A percentile compares a stretch with the other conserved stretches of the same genome.
Conservation (phyloP, 208 protist species). For the Wallacemonas sp. region DNA sequence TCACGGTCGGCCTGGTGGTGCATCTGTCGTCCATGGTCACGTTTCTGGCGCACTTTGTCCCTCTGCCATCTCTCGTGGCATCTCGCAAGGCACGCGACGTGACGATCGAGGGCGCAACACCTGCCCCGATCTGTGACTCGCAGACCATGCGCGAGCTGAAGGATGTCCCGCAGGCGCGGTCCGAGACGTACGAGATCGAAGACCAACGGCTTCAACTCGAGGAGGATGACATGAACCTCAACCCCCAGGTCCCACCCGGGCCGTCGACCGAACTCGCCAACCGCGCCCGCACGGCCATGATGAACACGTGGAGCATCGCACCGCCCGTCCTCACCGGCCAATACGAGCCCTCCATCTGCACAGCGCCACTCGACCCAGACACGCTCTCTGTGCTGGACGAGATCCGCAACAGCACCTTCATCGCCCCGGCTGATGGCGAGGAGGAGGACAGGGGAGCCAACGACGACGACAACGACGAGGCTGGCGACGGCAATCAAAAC, state of each 20-base stretch:
- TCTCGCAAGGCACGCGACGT: slow-evolving; percentile 11
- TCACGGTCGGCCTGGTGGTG: slow-evolving; percentile 48
- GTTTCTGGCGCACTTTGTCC: slow-evolving; percentile 48
- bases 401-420: slow-evolving; percentile 14
- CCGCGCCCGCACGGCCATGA: slow-evolving; percentile 34
- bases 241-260: slow-evolving; percentile 15
- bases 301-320: slow-evolving; percentile 15
- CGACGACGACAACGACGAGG: slow-evolving; percentile 14
- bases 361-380: slow-evolving; percentile 21
- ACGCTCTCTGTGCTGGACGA: slow-evolving; percentile 3
- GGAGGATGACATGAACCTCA: slow-evolving; percentile 22
- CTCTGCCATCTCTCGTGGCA: slow-evolving; percentile 39
- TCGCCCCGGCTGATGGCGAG: neutral
- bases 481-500: neutral
- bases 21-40: slow-evolving; percentile 54
- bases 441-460: slow-evolving; percentile 9
- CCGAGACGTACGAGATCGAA: slow-evolving; percentile 34
- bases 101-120: neutral
- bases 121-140: slow-evolving; percentile 5
- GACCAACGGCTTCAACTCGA: slow-evolving; percentile 17
- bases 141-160: neutral
- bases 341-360: slow-evolving; percentile 46
- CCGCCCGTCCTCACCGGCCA: neutral
- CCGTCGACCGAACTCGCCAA: slow-evolving; percentile 32
- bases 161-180: neutral